Conservation (phyloP, 768 basidiomycete species). For the Vishniacozyma victoriae region DNA sequence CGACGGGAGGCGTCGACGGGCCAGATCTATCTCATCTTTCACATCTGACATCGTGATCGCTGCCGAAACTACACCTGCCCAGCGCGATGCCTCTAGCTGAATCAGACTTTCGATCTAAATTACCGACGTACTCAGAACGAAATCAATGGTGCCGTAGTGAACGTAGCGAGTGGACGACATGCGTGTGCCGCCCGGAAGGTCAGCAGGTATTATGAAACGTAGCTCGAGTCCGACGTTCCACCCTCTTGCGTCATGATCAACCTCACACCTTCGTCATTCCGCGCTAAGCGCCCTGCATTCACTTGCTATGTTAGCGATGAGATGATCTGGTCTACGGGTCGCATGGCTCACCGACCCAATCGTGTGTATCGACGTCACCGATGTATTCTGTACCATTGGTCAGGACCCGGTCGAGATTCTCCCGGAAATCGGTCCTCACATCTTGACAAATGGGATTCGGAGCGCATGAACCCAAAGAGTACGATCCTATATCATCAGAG, state of each 20-base stretch:
- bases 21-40: conserved; percentile 51
- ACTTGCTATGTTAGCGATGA: background rate
- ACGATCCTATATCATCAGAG: conserved; percentile 48
- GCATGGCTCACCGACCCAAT: conserved; percentile 35
- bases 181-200: conserved; percentile 57
- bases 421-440: conserved; percentile 43
- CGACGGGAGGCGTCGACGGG: no score
- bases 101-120: conserved; percentile 1
- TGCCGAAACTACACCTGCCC: conserved; percentile 75
- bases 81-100: conserved; percentile 64
- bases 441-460: conserved; percentile 68
- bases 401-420: conserved; percentile 58
- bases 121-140: conserved; percentile 23
- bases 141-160: conserved; percentile 65
- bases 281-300: background rate
- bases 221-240: background rate
- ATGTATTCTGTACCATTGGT: conserved; percentile 64
- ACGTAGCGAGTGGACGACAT: conserved; percentile 74
- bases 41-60: conserved; percentile 63
- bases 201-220: background rate
- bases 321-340: background rate
- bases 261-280: background rate
- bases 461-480: conserved; percentile 57
- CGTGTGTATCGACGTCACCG: conserved; percentile 67
- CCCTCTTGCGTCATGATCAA: background rate